Percentiles rank a stretch among this genome's conserved stretches.
Evolutionary conservation across 805 yeast species (phyloP).

Genomic region (Clavispora santaluciae): DNA sequence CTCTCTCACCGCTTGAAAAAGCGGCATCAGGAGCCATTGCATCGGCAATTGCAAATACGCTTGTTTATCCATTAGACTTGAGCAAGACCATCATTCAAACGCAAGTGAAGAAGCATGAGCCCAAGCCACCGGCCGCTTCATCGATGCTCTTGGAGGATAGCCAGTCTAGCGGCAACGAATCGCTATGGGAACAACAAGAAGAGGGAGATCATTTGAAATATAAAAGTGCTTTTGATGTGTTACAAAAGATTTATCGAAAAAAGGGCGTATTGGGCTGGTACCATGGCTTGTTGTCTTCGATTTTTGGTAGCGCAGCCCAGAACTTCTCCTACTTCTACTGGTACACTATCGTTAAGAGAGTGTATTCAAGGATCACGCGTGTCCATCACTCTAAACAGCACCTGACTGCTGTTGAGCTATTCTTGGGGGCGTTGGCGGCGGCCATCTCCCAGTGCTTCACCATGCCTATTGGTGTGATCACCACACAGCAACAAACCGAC

Average conservation of each 20-base stretch:
- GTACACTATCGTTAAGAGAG: slow-evolving; percentile 68
- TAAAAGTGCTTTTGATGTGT: slow-evolving; percentile 57
- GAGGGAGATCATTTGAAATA: slow-evolving; percentile 36
- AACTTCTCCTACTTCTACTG: slow-evolving; percentile 83
- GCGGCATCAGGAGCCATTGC: slow-evolving; percentile 83
- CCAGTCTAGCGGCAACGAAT: slow-evolving; percentile 14
- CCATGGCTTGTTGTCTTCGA: slow-evolving; percentile 63
- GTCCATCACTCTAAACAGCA: slow-evolving; percentile 34
- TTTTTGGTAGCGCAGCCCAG: slow-evolving; percentile 69
- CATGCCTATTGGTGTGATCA: slow-evolving; percentile 73
- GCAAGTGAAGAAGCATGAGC: slow-evolving; percentile 39
- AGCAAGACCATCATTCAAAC: slow-evolving; percentile 75
- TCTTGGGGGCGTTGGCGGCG: slow-evolving; percentile 77
- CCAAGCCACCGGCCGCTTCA: slow-evolving; percentile 2
- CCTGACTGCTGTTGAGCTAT: slow-evolving; percentile 62
- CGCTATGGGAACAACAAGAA: slow-evolving; percentile 14
- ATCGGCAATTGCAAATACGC: slow-evolving; percentile 70
- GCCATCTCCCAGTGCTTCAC: slow-evolving; percentile 77
- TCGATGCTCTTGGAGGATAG: slow-evolving; percentile 7
- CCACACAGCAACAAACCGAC: slow-evolving; percentile 57
- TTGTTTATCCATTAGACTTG: slow-evolving; percentile 77
- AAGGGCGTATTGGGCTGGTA: slow-evolving; percentile 69
- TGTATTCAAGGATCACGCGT: slow-evolving; percentile 40
- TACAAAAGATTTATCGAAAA: slow-evolving; percentile 49
- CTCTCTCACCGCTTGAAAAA: slow-evolving; percentile 62